Conservation (phyloP, 148 eudicot genomes). For the Nyssa sinensis region DNA sequence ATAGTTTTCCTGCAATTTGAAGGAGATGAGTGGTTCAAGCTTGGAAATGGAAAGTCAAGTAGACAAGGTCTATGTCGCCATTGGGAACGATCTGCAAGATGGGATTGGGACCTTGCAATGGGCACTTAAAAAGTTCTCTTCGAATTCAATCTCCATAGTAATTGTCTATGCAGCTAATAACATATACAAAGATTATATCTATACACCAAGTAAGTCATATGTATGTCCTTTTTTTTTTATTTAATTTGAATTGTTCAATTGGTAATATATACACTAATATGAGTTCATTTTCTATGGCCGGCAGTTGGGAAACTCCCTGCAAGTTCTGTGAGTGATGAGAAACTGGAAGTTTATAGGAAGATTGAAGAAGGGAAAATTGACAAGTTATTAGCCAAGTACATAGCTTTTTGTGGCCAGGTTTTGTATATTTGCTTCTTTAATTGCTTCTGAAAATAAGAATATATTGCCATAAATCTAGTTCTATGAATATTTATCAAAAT, state of each 20-base stretch:
- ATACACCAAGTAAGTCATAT: constrained; percentile 60
- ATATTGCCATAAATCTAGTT: not conserved
- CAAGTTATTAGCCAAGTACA: constrained; percentile 44
- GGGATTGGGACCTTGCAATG: constrained; percentile 62
- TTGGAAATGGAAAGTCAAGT: constrained; percentile 21
- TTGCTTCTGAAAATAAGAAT: not conserved
- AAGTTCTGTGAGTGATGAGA: constrained; percentile 59
- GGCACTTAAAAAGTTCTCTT: constrained; percentile 58
- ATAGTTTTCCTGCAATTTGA: not conserved
- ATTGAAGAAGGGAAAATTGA: constrained; percentile 56
- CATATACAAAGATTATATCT: constrained; percentile 40
- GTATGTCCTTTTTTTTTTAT: not conserved
- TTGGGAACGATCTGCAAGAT: constrained; percentile 57
- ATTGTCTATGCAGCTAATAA: constrained; percentile 45
- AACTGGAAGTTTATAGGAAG: constrained; percentile 41
- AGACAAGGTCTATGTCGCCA: constrained; percentile 69
- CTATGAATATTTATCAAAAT: not conserved
- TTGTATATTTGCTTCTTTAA: not conserved
- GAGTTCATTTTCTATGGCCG: constrained; percentile 23
- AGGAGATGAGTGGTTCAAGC: not conserved
- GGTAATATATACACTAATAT: too few relatives aligned
- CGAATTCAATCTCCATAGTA: constrained; percentile 45
- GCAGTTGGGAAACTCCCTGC: constrained; percentile 79
- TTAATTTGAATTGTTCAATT: not conserved
- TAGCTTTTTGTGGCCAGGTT: constrained; percentile 68